phyloP scores from a whole-genome alignment of 2,329 filamentous ascomycete genomes.

The Drechslerella dactyloides region DNA sequence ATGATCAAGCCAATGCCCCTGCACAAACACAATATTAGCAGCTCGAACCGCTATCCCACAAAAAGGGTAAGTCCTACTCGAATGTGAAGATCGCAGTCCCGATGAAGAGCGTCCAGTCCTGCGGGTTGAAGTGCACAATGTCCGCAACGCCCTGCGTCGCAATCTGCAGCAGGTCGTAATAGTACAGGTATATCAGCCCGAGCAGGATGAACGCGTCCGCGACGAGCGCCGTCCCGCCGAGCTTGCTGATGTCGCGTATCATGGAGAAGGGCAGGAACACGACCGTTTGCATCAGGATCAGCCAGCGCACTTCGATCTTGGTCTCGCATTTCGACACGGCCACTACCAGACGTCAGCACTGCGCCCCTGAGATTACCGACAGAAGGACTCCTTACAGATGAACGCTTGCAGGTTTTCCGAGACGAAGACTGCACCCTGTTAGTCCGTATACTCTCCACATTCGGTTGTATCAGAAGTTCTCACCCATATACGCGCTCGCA shows the following conservation, averaged over 20 bases:
- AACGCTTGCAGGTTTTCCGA: constrained; percentile 95
- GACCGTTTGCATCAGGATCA: constrained; percentile 93
- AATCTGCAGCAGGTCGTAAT: constrained; percentile 89
- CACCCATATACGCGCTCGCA: constrained; percentile 54
- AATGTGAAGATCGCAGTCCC: constrained; percentile 99
- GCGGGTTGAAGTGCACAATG: constrained; percentile 85
- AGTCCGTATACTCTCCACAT: constrained; percentile 65
- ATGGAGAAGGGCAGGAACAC: constrained; percentile 94
- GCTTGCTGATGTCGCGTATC: constrained; percentile 94
- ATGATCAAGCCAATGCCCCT: constrained; percentile 91
- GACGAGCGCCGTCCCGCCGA: constrained; percentile 90
- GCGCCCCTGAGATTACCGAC: background rate
- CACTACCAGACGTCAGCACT: constrained; percentile 58
- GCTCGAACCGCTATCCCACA: background rate
- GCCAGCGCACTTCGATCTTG: constrained; percentile 81
- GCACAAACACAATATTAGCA: constrained; percentile 9
- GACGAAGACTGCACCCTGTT: constrained; percentile 73
- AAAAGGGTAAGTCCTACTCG: constrained; percentile 61
- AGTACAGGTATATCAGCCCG: constrained; percentile 91
- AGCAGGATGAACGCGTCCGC: constrained; percentile 94
- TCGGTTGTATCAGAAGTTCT: background rate
- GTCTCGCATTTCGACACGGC: constrained; percentile 88
- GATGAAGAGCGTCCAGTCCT: constrained; percentile 96
- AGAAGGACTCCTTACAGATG: constrained; percentile 61
- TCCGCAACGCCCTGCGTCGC: constrained; percentile 75